phyloP scores from a whole-genome alignment of 2,329 filamentous ascomycete genomes.

The Thielaviopsis euricoi region DNA sequence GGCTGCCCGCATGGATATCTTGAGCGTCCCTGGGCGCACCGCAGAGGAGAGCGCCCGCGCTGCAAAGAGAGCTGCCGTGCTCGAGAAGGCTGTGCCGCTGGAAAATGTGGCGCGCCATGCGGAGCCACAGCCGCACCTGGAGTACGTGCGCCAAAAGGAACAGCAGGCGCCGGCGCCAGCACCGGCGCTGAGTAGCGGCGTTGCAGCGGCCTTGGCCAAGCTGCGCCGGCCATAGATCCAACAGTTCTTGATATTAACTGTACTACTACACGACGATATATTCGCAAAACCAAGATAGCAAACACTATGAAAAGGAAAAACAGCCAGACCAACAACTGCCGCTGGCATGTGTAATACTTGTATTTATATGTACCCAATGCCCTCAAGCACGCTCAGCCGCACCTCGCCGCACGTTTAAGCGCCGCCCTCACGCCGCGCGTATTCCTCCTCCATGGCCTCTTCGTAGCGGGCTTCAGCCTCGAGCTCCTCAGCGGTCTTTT shows the following conservation, averaged over 20 bases:
- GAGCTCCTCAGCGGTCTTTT: slow-evolving; percentile 31
- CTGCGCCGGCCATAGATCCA: slow-evolving; percentile 25
- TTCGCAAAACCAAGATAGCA: neutral
- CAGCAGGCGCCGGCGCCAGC: slow-evolving; percentile 28
- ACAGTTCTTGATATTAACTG: neutral
- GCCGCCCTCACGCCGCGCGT: slow-evolving; percentile 37
- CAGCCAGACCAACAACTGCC: neutral
- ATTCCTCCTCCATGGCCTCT: slow-evolving; percentile 38
- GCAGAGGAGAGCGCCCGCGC: neutral
- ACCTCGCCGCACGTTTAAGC: slow-evolving; percentile 19
- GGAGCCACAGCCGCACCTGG: neutral
- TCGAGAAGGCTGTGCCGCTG: neutral
- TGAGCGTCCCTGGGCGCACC: slow-evolving; percentile 2
- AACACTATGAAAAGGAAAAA: neutral
- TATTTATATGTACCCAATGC: neutral
- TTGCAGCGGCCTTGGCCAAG: slow-evolving; percentile 44
- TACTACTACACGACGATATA: neutral
- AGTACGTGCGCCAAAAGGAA: slow-evolving; percentile 19
- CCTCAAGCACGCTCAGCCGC: too few species aligned
- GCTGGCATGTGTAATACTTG: neutral
- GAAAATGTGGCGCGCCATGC: neutral
- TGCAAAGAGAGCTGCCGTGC: neutral
- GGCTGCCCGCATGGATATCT: slow-evolving; percentile 34
- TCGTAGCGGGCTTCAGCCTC: slow-evolving; percentile 34
- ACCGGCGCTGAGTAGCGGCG: slow-evolving; percentile 33